Conservation (phyloP, 1,139 yeast genomes). For the Geotrichum citri-aurantii region DNA sequence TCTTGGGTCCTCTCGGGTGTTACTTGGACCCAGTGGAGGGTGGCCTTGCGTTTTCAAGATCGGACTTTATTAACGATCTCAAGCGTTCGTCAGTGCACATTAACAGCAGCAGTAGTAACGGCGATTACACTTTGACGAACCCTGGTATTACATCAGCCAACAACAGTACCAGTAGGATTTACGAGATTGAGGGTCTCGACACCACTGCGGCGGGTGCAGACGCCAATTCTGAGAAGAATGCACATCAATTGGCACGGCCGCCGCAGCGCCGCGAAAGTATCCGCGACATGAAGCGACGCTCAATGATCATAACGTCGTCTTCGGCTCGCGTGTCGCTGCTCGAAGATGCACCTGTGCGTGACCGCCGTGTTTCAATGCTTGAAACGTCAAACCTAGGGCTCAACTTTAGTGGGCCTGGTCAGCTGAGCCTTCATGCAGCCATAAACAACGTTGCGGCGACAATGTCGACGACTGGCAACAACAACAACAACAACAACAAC, state of each 20-base stretch:
- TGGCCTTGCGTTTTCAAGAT: slow-evolving; percentile 2
- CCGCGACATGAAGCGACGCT: not conserved
- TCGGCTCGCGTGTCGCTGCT: not conserved
- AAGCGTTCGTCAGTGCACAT: not conserved
- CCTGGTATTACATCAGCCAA: not conserved
- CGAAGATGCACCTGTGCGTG: not conserved
- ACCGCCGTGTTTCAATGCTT: slow-evolving; percentile 3
- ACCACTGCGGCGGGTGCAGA: not conserved
- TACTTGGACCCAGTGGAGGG: slow-evolving; percentile 2
- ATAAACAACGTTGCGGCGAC: not conserved
- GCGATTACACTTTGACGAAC: no score
- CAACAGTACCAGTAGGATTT: not conserved
- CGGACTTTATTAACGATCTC: slow-evolving; percentile 4
- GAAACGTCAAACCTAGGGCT: not conserved
- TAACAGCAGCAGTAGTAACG: not conserved
- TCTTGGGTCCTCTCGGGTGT: slow-evolving; percentile 24
- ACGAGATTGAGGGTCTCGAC: not conserved
- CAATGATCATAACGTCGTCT: slow-evolving; percentile 1
- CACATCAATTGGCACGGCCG: not conserved
- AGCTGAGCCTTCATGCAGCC: not conserved
- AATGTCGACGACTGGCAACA: not conserved
- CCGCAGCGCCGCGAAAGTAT: not conserved
- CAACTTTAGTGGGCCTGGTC: not conserved
- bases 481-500: not conserved
- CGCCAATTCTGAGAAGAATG: not conserved